phyloP scores from a whole-genome alignment of 2,329 filamentous ascomycete genomes.

The Tothia fuscella region DNA sequence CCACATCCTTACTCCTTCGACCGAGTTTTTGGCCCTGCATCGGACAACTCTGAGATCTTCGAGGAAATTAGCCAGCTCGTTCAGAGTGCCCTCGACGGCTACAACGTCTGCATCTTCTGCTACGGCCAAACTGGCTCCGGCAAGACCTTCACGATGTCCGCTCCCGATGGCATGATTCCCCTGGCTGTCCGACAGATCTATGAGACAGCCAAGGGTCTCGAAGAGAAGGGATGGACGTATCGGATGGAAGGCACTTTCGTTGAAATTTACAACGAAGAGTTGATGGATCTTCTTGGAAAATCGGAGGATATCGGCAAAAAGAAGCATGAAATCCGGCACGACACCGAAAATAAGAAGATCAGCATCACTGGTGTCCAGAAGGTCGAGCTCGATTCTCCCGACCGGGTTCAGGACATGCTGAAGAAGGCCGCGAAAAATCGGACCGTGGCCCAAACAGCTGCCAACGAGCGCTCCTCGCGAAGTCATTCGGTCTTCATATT shows the following conservation, averaged over 20 bases:
- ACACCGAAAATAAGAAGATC: constrained; percentile 69
- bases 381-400: constrained; percentile 64
- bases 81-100: constrained; percentile 90
- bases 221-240: constrained; percentile 89
- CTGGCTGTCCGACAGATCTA: constrained; percentile 90
- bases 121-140: constrained; percentile 96
- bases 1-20: constrained; percentile 85
- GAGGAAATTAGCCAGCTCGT: constrained; percentile 94
- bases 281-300: constrained; percentile 75
- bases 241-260: constrained; percentile 91
- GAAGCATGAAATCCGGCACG: constrained; percentile 83
- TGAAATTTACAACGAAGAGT: constrained; percentile 95
- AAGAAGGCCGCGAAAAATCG: constrained; percentile 72
- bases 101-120: constrained; percentile 98
- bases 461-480: constrained; percentile 86
- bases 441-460: constrained; percentile 90
- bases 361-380: constrained; percentile 69
- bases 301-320: constrained; percentile 63
- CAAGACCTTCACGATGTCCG: constrained; percentile 96
- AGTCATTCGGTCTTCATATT: constrained; percentile 96
- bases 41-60: constrained; percentile 78
- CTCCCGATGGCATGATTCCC: constrained; percentile 91
- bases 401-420: constrained; percentile 69
- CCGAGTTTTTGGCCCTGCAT: constrained; percentile 70
- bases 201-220: constrained; percentile 67